Conservation (phyloP, 345 rosid genomes). For the Bretschneidera sinensis region DNA sequence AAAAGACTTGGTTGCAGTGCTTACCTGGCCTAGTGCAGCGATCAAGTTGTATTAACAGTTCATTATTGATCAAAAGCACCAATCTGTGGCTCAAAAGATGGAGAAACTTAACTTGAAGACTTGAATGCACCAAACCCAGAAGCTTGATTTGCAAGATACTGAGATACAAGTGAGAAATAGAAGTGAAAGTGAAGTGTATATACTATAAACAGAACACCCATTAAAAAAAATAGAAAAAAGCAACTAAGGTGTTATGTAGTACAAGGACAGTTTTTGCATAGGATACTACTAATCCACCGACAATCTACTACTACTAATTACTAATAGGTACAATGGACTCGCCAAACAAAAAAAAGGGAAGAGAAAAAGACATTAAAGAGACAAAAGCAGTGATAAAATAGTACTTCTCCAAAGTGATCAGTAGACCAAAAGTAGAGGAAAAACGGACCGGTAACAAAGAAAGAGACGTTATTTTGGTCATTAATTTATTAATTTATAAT, state of each 20-base stretch:
- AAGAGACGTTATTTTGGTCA: background rate
- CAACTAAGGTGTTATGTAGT: background rate
- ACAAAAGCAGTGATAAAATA: background rate
- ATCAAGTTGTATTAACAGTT: no score
- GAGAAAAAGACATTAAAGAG: background rate
- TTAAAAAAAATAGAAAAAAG: background rate
- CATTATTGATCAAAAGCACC: no score
- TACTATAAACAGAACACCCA: background rate
- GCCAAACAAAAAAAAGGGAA: background rate
- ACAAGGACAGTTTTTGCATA: background rate
- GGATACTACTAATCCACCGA: background rate
- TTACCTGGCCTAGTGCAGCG: no score
- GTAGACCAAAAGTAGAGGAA: background rate
- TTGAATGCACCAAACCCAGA: background rate
- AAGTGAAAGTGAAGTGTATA: background rate
- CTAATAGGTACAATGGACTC: background rate
- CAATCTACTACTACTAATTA: background rate
- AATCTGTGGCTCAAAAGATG: no score
- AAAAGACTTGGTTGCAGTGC: background rate
- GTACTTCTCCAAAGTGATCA: background rate
- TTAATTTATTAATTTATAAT: no score
- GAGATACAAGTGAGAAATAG: background rate
- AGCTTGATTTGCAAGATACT: background rate
- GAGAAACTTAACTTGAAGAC: no score
- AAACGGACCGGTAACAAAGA: background rate